Conservation (phyloP, 495 filamentous ascomycete genomes). For the Penicillium flavigenum region DNA sequence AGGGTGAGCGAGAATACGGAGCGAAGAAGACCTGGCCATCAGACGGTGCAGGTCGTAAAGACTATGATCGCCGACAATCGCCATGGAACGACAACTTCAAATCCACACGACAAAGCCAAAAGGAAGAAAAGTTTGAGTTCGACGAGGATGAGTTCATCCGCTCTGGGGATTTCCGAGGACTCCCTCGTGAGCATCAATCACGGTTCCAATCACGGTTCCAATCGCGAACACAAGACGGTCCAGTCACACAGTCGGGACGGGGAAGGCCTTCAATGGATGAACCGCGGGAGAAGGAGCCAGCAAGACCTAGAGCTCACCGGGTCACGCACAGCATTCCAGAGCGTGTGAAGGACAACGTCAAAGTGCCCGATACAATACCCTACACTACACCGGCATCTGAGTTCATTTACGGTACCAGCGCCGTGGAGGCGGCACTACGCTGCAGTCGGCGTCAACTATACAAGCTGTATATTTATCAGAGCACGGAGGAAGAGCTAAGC, state of each 20-base stretch:
- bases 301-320: conserved; percentile 24
- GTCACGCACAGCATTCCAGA: conserved; percentile 36
- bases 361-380: conserved; percentile 59
- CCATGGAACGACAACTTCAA: background rate
- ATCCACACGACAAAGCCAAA: background rate
- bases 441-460: conserved; percentile 70
- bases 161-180: conserved; percentile 34
- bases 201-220: conserved; percentile 11
- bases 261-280: conserved; percentile 3
- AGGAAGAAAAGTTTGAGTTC: conserved; percentile 17
- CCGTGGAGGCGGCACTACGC: conserved; percentile 78
- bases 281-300: conserved; percentile 6
- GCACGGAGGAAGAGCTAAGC: conserved; percentile 40
- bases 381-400: conserved; percentile 85
- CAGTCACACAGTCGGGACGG: background rate
- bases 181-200: conserved; percentile 29
- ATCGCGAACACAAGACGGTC: background rate
- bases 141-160: conserved; percentile 39
- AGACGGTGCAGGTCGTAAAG: background rate
- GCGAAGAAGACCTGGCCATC: background rate
- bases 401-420: conserved; percentile 82
- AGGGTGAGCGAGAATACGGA: background rate
- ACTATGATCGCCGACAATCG: background rate
- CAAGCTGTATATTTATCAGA: conserved; percentile 73
- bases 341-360: conserved; percentile 40